These are phyloP conservation scores for Yamadazyma olivae DNA, from an alignment of 805 yeast species.

Conservation along the genomic window DNA sequence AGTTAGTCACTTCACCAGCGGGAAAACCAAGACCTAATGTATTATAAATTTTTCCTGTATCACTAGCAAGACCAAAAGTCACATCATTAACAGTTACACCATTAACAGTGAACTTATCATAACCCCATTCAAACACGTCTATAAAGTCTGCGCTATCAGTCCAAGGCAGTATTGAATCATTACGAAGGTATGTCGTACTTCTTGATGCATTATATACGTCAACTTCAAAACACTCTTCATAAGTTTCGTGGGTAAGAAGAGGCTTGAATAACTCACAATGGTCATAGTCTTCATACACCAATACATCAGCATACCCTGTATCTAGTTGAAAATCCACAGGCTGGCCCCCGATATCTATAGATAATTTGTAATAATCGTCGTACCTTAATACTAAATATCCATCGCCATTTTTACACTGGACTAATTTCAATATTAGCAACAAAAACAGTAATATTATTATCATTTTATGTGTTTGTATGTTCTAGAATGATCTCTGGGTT, in stretches of 20 bases:
- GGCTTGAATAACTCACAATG: neutral
- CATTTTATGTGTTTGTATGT: too few species aligned
- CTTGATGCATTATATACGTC: neutral
- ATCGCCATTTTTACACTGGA: too few species aligned
- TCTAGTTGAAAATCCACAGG: slow-evolving; percentile 1
- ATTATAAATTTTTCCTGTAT: slow-evolving; percentile 6
- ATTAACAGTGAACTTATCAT: neutral
- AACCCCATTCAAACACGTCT: neutral
- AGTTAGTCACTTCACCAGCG: slow-evolving; percentile 6
- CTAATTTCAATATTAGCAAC: too few species aligned
- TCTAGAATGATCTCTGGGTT: too few species aligned
- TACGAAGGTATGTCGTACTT: neutral
- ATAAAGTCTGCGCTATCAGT: neutral
- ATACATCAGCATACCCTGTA: neutral
- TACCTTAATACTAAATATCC: neutral
- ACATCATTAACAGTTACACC: neutral
- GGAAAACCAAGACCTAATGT: slow-evolving; percentile 12
- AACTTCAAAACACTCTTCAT: neutral
- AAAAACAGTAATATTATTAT: too few species aligned
- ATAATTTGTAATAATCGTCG: neutral
- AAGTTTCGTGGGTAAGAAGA: too few species aligned
- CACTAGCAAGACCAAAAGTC: slow-evolving; percentile 1
- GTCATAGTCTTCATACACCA: neutral
- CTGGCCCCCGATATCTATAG: neutral
- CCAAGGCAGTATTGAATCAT: neutral